Evolutionary conservation across 2,329 filamentous ascomycete genomes (phyloP), one percentile per base, ranked within the genome.

Genomic region (Pestalotiopsis sp.): DNA sequence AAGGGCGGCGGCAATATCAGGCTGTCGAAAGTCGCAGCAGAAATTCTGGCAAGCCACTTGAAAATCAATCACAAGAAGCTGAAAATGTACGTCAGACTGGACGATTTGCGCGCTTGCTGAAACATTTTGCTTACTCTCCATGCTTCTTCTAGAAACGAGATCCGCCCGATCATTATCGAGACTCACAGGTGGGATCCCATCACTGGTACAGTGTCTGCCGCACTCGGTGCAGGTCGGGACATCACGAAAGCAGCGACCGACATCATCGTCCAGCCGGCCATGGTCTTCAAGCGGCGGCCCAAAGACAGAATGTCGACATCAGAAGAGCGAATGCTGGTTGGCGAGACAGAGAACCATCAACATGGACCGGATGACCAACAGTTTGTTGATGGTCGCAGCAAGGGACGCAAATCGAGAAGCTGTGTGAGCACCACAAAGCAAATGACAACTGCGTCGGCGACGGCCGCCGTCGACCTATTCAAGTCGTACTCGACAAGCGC

Each of bases 11-110:
- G 82, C 1, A 77, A 78, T 9, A 71, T 87, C 23, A 81, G 82
- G 62, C 75, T 90, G 0, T 87, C 83, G 3, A 81, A 86, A 1
- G 74, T 87, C 20, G 88, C 88, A 2, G 87, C 86, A 0, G 82
- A 87, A 56, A 76, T 89, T 0, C 73, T 90, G 6, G 80, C 86
- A 3, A 81, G 87, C 65, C 81, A 85, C 72, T 83, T 83, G 69
- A 86, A 85, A 73, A 77, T 90, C 61, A 83, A 84, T 64, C 84
- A 82, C 79, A 79, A 79, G 12, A 82, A 86, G 56, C 76, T 88
- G 5, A 80, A 82, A 41, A 52, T 65, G 52, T 64, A 31, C 20
- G 59, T 59, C 7, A 4, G 4, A 9, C 4, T 17, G 7, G 6
- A 14, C n/a, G 12, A 25, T 38, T 13, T 3, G 9, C 14, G 23